phyloP scores from a whole-genome alignment of 2,329 filamentous ascomycete species.

The Pseudogymnoascus sp. region DNA sequence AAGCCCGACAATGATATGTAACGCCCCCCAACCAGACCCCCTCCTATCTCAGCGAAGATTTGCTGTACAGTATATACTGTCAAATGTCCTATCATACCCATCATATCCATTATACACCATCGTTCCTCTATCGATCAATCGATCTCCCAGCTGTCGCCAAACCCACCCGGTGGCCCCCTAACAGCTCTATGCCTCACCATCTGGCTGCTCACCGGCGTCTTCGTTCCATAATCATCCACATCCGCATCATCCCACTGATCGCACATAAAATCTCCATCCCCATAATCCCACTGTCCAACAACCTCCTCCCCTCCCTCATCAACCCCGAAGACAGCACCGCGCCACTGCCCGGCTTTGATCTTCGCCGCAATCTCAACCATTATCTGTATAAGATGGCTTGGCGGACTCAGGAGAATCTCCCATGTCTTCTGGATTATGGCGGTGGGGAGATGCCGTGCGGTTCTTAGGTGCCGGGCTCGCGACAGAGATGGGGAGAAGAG shows the following conservation, averaged over 20 bases:
- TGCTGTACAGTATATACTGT: neutral
- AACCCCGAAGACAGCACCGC: constrained; percentile 50
- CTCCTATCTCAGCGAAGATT: neutral
- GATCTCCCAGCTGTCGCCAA: constrained; percentile 1
- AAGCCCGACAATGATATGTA: neutral
- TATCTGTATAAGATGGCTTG: constrained; percentile 66
- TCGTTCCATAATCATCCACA: neutral
- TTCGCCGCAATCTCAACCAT: constrained; percentile 76
- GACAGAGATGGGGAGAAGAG: constrained; percentile 48
- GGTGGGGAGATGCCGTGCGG: constrained; percentile 47
- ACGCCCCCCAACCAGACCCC: neutral
- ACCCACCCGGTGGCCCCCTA: neutral
- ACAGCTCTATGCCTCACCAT: neutral
- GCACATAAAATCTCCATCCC: neutral
- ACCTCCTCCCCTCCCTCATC: constrained; percentile 33
- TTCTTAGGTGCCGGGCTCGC: constrained; percentile 35
- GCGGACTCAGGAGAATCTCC: constrained; percentile 71
- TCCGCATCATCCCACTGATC: neutral
- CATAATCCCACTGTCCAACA: neutral
- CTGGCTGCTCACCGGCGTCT: neutral
- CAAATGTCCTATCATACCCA: neutral
- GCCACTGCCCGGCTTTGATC: constrained; percentile 60
- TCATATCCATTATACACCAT: neutral
- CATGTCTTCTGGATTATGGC: constrained; percentile 70
- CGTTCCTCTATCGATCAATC: neutral